phyloP scores from a whole-genome alignment of 495 filamentous ascomycete species.

The Aspergillus steynii region DNA sequence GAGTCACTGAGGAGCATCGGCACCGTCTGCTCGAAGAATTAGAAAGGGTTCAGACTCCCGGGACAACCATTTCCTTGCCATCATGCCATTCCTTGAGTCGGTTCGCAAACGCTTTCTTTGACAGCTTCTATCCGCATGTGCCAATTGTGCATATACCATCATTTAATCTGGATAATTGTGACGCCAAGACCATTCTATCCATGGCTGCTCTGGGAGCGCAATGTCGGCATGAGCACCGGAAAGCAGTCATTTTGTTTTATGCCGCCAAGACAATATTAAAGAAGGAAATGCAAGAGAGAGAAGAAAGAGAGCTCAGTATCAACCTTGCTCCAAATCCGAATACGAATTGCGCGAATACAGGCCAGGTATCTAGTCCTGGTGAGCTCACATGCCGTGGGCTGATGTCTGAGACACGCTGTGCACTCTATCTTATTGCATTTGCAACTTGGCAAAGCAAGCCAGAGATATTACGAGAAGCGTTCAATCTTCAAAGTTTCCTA shows the following conservation, averaged over 20 bases:
- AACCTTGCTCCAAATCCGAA: background rate
- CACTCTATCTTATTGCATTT: constrained; percentile 17
- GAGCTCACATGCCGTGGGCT: background rate
- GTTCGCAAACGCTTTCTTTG: constrained; percentile 24
- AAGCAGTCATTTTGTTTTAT: constrained; percentile 14
- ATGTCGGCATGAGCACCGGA: constrained; percentile 21
- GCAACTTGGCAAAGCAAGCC: constrained; percentile 23
- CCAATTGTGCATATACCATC: constrained; percentile 32
- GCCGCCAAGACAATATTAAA: constrained; percentile 14
- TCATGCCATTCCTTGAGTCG: constrained; percentile 21
- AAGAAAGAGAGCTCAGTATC: background rate
- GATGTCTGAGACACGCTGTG: constrained; percentile 11
- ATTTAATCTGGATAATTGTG: constrained; percentile 21
- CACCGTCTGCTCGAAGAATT: constrained; percentile 9
- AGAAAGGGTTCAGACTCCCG: background rate
- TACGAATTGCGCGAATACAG: background rate
- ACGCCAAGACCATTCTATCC: constrained; percentile 23
- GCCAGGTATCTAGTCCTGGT: background rate
- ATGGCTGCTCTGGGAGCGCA: constrained; percentile 31
- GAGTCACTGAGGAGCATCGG: constrained; percentile 16
- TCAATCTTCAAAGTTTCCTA: constrained; percentile 19
- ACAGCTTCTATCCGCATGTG: constrained; percentile 25
- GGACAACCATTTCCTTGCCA: constrained; percentile 6
- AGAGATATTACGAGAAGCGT: constrained; percentile 16
- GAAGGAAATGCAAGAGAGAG: constrained; percentile 2